Conservation (phyloP, 352 stramenopile genomes). For the Pythium scleroteichum region DNA sequence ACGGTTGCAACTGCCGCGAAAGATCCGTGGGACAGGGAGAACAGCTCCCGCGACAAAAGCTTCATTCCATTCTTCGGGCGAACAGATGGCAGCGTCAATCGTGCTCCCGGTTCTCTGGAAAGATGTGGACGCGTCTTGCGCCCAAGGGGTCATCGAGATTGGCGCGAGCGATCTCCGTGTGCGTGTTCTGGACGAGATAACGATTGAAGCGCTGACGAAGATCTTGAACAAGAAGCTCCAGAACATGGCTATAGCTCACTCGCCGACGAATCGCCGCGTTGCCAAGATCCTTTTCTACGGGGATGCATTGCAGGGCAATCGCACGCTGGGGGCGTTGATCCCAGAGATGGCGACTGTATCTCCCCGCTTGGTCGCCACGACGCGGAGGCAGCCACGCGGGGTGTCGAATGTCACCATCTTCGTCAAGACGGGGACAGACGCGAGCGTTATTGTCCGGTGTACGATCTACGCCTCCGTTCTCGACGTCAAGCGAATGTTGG, state of each 20-base stretch:
- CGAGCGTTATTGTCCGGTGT: neutral
- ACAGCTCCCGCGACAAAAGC: too few species aligned
- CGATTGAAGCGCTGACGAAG: neutral
- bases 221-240: constrained; percentile 1
- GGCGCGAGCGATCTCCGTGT: neutral
- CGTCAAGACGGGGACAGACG: neutral
- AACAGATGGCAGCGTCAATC: too few species aligned
- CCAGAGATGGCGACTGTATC: neutral
- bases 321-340: neutral
- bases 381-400: neutral
- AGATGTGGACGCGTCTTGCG: neutral
- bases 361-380: neutral
- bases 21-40: too few species aligned
- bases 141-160: neutral
- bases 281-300: neutral
- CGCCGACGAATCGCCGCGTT: neutral
- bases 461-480: neutral
- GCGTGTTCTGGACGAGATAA: neutral
- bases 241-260: neutral
- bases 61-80: too few species aligned
- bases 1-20: too few species aligned
- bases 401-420: neutral
- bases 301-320: neutral
- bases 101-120: neutral
- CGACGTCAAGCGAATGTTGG: neutral